These are phyloP conservation scores for Ajuga chamaepitys DNA, from an alignment of 257 asterid species.

Conservation along the genomic window DNA sequence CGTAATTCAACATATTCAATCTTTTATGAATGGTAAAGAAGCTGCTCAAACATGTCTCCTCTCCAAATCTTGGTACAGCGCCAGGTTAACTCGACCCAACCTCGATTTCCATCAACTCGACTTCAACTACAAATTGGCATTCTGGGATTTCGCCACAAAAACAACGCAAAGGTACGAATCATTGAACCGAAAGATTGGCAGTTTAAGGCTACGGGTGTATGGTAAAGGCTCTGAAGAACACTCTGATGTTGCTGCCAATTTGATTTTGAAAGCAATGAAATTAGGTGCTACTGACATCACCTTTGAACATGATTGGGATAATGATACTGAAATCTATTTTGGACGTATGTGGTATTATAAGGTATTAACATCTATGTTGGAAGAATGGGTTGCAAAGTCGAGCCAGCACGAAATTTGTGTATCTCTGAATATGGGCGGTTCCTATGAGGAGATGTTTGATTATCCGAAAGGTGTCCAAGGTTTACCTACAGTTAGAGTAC, in stretches of 20 bases:
- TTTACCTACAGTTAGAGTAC: neutral
- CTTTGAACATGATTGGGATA: neutral
- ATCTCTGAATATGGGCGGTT: neutral
- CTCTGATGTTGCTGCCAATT: neutral
- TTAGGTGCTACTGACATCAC: neutral
- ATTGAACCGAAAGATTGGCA: neutral
- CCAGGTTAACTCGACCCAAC: too few species aligned
- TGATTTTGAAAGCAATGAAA: neutral
- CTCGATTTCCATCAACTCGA: too few species aligned
- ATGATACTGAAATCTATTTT: too few species aligned
- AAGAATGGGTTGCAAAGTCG: neutral
- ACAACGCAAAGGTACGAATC: neutral
- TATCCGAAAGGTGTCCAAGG: neutral
- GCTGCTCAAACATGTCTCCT: neutral
- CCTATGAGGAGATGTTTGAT: neutral
- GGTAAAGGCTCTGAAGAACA: too few species aligned
- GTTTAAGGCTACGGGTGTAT: neutral
- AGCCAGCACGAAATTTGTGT: neutral
- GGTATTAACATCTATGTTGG: too few species aligned
- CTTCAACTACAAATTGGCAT: too few species aligned
- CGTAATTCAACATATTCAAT: slow-evolving; percentile 12
- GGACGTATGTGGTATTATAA: too few species aligned
- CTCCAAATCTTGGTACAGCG: too few species aligned
- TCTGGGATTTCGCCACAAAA: neutral
- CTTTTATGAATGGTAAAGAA: slow-evolving; percentile 1